Evolutionary conservation across 257 asterid genomes (phyloP).

Genomic region (Przewalskia tangutica): DNA sequence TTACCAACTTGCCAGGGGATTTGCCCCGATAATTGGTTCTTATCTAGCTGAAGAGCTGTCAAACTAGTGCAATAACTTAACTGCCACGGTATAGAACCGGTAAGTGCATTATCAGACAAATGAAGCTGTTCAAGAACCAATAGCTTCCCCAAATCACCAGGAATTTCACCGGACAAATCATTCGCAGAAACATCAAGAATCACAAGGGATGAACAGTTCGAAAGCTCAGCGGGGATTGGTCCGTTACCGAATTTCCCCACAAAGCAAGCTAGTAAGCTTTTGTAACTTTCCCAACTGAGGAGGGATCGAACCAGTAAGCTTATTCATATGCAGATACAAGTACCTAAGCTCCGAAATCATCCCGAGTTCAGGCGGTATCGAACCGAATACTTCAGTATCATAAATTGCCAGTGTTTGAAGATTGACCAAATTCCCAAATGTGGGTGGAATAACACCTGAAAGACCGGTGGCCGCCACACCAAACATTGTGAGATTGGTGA

Average conservation of each 20-base stretch:
- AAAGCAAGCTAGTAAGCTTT: slow-evolving; percentile 73
- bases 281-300: slow-evolving; percentile 53
- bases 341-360: slow-evolving; percentile 51
- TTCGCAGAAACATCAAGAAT: slow-evolving; percentile 77
- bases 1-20: slow-evolving; percentile 63
- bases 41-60: slow-evolving; percentile 72
- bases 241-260: slow-evolving; percentile 76
- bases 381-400: slow-evolving; percentile 72
- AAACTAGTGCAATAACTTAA: slow-evolving; percentile 69
- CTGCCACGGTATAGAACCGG: slow-evolving; percentile 56
- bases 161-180: slow-evolving; percentile 58
- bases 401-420: slow-evolving; percentile 67
- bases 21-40: slow-evolving; percentile 64
- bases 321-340: slow-evolving; percentile 74
- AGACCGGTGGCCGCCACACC: slow-evolving; percentile 86
- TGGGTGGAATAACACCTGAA: slow-evolving; percentile 65
- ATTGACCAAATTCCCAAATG: slow-evolving; percentile 63
- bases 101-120: slow-evolving; percentile 60
- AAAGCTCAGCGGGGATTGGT: slow-evolving; percentile 45
- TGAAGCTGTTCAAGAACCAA: slow-evolving; percentile 67
- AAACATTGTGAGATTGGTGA: slow-evolving; percentile 63
- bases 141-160: slow-evolving; percentile 52
- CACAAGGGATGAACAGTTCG: slow-evolving; percentile 59
- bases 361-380: slow-evolving; percentile 74
- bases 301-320: slow-evolving; percentile 67